phyloP scores from a whole-genome alignment of 202 grass and related monocot genomes.

The Dendrocalamus latiflorus region DNA sequence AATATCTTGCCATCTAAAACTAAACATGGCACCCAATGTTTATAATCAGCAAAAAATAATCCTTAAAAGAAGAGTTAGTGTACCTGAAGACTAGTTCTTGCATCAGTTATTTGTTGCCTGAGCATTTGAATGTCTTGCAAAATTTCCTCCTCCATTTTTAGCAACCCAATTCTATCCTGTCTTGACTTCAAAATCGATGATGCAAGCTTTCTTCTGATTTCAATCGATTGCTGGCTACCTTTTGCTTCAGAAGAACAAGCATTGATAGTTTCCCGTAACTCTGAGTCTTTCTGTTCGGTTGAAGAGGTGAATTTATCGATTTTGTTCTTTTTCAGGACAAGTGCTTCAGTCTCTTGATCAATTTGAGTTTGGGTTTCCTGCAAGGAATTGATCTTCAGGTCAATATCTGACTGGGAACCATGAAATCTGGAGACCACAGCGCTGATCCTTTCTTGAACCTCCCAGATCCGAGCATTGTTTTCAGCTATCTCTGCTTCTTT shows the following conservation, averaged over 20 bases:
- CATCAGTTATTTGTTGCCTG: slow-evolving; percentile 69
- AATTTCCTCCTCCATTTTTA: slow-evolving; percentile 75
- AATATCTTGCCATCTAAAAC: slow-evolving; percentile 1
- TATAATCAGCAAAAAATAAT: slow-evolving; percentile 13
- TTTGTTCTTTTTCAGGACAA: slow-evolving; percentile 63
- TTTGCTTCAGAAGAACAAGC: slow-evolving; percentile 76
- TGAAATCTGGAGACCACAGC: slow-evolving; percentile 54
- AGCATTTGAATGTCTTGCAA: slow-evolving; percentile 74
- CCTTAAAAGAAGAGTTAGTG: neutral
- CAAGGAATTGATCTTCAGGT: slow-evolving; percentile 52
- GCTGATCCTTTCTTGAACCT: slow-evolving; percentile 74
- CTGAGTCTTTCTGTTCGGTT: slow-evolving; percentile 50
- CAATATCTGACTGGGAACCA: slow-evolving; percentile 66
- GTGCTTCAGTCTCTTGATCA: slow-evolving; percentile 52
- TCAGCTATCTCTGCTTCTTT: slow-evolving; percentile 90
- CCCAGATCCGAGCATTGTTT: slow-evolving; percentile 66
- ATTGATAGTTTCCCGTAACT: slow-evolving; percentile 48
- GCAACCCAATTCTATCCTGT: slow-evolving; percentile 65
- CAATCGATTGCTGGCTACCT: slow-evolving; percentile 45
- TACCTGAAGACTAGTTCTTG: slow-evolving; percentile 91
- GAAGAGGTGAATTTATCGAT: slow-evolving; percentile 54
- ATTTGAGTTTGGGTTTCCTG: slow-evolving; percentile 51
- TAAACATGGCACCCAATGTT: neutral
- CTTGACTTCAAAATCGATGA: slow-evolving; percentile 70
- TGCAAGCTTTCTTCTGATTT: slow-evolving; percentile 59